A percentile compares a stretch with the other conserved stretches of the same genome.
These are phyloP conservation scores for Calonectria leucothoes DNA, from an alignment of 2,329 filamentous ascomycete species.

Conservation along the genomic window DNA sequence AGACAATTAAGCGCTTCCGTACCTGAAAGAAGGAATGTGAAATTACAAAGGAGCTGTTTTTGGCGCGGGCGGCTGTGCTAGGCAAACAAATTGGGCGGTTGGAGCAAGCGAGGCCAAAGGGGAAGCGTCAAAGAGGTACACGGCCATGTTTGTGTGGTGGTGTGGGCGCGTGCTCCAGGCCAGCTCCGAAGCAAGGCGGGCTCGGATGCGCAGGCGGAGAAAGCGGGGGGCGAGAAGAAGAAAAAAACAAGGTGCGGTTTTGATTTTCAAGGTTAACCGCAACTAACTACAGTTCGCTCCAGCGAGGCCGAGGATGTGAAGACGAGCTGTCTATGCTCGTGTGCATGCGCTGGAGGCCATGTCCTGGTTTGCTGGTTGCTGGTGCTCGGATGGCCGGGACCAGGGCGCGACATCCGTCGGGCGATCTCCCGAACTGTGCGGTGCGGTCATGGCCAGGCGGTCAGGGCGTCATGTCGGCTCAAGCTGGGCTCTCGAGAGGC, in stretches of 20 bases:
- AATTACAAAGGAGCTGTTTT: background rate
- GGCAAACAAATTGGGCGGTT: background rate
- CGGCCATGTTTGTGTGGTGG: background rate
- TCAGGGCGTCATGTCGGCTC: background rate
- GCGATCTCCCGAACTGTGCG: background rate
- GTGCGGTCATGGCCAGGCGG: background rate
- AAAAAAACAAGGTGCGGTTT: no score
- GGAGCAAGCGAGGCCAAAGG: background rate
- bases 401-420: background rate
- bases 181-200: background rate
- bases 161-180: background rate
- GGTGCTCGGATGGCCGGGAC: background rate
- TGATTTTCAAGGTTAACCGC: background rate
- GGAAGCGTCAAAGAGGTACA: background rate
- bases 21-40: background rate
- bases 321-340: background rate
- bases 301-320: no score
- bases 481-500: background rate
- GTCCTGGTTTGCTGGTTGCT: background rate
- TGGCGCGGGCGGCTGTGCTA: background rate
- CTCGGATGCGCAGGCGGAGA: background rate
- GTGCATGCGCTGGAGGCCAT: background rate
- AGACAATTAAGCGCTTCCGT: background rate
- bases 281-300: background rate
- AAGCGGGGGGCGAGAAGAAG: background rate